A percentile compares a stretch with the other conserved stretches of the same genome.
Conservation (phyloP, 331 rosid genomes). For the Quercus phellos region DNA sequence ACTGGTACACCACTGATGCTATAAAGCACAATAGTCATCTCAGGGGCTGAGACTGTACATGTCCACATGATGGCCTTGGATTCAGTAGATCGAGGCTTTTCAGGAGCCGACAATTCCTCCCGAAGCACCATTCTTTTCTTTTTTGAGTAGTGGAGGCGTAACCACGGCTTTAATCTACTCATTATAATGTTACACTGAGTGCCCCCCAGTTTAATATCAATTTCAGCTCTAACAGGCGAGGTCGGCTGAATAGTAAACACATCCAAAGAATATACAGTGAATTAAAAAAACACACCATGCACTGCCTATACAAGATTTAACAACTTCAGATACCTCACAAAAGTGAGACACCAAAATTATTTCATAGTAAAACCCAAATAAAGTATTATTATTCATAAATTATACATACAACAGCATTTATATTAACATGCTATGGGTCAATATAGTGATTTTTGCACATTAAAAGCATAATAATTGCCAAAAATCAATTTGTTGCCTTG, state of each 20-base stretch:
- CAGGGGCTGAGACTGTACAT: slow-evolving; percentile 95
- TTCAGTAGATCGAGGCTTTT: slow-evolving; percentile 54
- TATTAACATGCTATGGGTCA: neutral
- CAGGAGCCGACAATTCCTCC: slow-evolving; percentile 50
- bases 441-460: neutral
- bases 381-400: neutral
- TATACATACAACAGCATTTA: neutral
- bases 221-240: slow-evolving; percentile 80
- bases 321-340: slow-evolving; percentile 10
- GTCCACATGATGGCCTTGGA: slow-evolving; percentile 86
- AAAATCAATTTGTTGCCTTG: neutral
- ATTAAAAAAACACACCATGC: slow-evolving; percentile 13
- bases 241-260: slow-evolving; percentile 51
- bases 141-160: slow-evolving; percentile 60
- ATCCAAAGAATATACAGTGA: slow-evolving; percentile 12
- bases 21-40: slow-evolving; percentile 82
- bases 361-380: neutral
- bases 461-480: neutral
- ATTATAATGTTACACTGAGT: slow-evolving; percentile 80
- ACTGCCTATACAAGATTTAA: slow-evolving; percentile 5
- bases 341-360: slow-evolving; percentile 2
- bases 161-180: slow-evolving; percentile 83
- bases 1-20: slow-evolving; percentile 63
- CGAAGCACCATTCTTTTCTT: slow-evolving; percentile 66
- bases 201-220: slow-evolving; percentile 90